Evolutionary conservation across 2,329 filamentous ascomycete species (phyloP).

Genomic region (Ophiobolus disseminans): DNA sequence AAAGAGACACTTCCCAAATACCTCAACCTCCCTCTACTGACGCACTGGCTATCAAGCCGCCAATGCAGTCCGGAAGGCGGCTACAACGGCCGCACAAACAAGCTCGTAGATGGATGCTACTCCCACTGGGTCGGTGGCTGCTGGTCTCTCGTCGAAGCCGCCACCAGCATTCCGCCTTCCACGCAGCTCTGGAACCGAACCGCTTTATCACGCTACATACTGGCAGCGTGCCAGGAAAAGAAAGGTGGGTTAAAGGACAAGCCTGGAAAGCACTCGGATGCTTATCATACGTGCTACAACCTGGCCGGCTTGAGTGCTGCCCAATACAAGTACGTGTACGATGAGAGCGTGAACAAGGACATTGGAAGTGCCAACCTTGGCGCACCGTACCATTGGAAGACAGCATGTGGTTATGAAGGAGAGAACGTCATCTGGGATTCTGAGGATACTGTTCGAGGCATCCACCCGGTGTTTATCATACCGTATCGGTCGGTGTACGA

Average conservation of each 20-base stretch:
- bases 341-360: constrained; percentile 44
- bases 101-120: constrained; percentile 97
- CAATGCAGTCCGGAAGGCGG: constrained; percentile 93
- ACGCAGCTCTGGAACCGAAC: constrained; percentile 75
- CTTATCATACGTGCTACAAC: constrained; percentile 93
- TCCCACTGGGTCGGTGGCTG: constrained; percentile 97
- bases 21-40: constrained; percentile 76
- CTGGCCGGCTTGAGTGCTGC: constrained; percentile 83
- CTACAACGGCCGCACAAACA: constrained; percentile 93
- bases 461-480: constrained; percentile 87
- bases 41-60: constrained; percentile 87
- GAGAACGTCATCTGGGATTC: constrained; percentile 67
- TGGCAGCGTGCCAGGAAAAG: constrained; percentile 83
- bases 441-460: constrained; percentile 70
- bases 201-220: constrained; percentile 85
- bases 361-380: constrained; percentile 36
- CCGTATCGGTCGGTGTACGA: constrained; percentile 72
- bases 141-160: constrained; percentile 88
- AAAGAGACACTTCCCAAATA: constrained; percentile 76
- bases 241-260: constrained; percentile 91
- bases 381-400: constrained; percentile 55
- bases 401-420: constrained; percentile 59
- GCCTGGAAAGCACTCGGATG: constrained; percentile 84
- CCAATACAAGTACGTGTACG: constrained; percentile 69
- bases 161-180: constrained; percentile 53